These are phyloP conservation scores for Cajanus cajan DNA, from an alignment of 306 rosid genomes.

Conservation along the genomic window DNA sequence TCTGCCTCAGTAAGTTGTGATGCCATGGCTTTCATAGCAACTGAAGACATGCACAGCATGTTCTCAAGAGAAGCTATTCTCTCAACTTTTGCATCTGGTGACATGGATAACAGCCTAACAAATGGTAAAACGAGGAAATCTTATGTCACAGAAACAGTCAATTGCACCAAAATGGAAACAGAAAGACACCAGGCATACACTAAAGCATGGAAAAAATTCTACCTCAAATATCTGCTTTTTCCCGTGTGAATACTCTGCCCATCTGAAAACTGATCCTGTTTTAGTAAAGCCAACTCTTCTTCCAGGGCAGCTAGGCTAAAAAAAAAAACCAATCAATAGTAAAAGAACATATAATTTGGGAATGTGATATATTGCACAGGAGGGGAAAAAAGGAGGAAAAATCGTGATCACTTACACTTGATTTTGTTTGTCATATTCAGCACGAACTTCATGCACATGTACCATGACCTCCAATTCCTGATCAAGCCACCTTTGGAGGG, in stretches of 20 bases:
- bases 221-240: constrained; percentile 59
- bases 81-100: constrained; percentile 58
- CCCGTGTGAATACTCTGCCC: constrained; percentile 41
- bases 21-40: constrained; percentile 65
- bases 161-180: constrained; percentile 21
- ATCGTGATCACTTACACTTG: constrained; percentile 54
- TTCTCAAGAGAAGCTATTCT: constrained; percentile 76
- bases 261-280: constrained; percentile 56
- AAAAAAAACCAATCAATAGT: constrained; percentile 20
- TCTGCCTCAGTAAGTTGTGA: constrained; percentile 76
- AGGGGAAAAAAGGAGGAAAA: background rate
- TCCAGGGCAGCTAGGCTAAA: constrained; percentile 62
- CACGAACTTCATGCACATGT: constrained; percentile 74
- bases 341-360: background rate
- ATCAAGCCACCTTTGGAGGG: constrained; percentile 74
- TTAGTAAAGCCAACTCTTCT: constrained; percentile 60
- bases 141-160: constrained; percentile 10
- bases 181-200: constrained; percentile 12
- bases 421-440: constrained; percentile 65
- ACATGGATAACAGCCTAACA: constrained; percentile 65
- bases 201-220: background rate
- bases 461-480: constrained; percentile 81
- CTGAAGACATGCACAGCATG: constrained; percentile 70
- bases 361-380: background rate
- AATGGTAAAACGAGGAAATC: constrained; percentile 13